A percentile compares a stretch with the other conserved stretches of the same genome.
These are phyloP conservation scores for Nakaseomyces glabratus DNA, from an alignment of 1,139 yeast genomes.

Conservation along the genomic window DNA sequence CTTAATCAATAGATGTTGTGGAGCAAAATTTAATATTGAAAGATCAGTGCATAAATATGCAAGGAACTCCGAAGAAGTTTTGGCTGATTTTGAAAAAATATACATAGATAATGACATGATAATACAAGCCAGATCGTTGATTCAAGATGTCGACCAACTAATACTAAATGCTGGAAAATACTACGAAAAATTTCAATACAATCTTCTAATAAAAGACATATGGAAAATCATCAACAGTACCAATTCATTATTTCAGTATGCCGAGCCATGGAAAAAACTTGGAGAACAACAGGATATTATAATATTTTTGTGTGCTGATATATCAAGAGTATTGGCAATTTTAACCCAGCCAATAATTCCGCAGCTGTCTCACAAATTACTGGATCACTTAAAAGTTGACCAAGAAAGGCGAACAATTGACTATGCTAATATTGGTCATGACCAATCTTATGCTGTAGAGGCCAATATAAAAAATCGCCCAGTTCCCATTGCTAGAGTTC, in stretches of 20 bases:
- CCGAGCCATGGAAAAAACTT: constrained; percentile 51
- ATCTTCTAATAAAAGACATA: constrained; percentile 51
- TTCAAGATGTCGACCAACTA: constrained; percentile 16
- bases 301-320: constrained; percentile 61
- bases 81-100: no score
- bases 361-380: constrained; percentile 42
- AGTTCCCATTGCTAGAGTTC: constrained; percentile 39
- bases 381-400: constrained; percentile 55
- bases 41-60: constrained; percentile 34
- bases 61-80: no score
- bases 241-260: constrained; percentile 51
- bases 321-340: constrained; percentile 58
- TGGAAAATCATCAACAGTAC: constrained; percentile 55
- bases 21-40: constrained; percentile 54
- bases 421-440: constrained; percentile 40
- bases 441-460: constrained; percentile 39
- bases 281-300: constrained; percentile 40
- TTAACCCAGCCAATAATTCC: constrained; percentile 70
- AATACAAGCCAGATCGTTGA: no score
- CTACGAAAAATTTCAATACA: constrained; percentile 45
- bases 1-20: constrained; percentile 63
- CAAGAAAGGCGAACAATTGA: constrained; percentile 35
- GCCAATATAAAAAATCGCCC: constrained; percentile 37
- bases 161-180: constrained; percentile 42
- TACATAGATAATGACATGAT: no score